These are phyloP conservation scores for Penicillium sp. DNA, from an alignment of 2,329 filamentous ascomycete species.

Conservation along the genomic window DNA sequence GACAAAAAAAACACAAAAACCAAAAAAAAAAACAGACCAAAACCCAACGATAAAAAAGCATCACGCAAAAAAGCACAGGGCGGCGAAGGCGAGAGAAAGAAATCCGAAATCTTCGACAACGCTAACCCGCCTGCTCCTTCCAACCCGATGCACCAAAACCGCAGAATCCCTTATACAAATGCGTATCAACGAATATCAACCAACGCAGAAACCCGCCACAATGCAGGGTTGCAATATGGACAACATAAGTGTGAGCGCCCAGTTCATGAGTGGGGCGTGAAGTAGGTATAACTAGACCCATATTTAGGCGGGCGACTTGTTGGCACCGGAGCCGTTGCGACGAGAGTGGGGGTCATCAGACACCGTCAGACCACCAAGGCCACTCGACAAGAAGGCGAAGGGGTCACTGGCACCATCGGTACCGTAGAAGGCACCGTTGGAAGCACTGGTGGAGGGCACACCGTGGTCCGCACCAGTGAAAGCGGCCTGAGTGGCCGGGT, in stretches of 20 bases:
- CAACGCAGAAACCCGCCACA: constrained; percentile 39
- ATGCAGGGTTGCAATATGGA: constrained; percentile 39
- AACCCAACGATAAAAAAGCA: constrained; percentile 12
- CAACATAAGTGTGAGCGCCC: constrained; percentile 31
- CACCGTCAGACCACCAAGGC: constrained; percentile 59
- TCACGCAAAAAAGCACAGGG: constrained; percentile 19
- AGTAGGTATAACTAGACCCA: constrained; percentile 15
- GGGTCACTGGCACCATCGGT: constrained; percentile 57
- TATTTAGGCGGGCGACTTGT: constrained; percentile 46
- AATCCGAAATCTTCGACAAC: constrained; percentile 39
- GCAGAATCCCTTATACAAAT: constrained; percentile 46
- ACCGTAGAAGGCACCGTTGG: constrained; percentile 69
- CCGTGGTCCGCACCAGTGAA: constrained; percentile 87
- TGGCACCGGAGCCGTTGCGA: constrained; percentile 46
- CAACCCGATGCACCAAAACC: constrained; percentile 45
- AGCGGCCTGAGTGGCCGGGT: constrained; percentile 87
- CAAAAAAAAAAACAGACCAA: constrained; percentile 24
- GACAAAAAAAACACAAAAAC: constrained; percentile 7
- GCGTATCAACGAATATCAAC: constrained; percentile 41
- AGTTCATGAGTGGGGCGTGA: constrained; percentile 16
- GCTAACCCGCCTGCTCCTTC: constrained; percentile 45
- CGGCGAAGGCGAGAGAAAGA: constrained; percentile 30
- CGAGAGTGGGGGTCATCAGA: constrained; percentile 46
- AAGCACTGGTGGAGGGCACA: constrained; percentile 70
- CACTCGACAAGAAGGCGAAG: constrained; percentile 63